Evolutionary conservation across 2,329 filamentous ascomycete species (phyloP).

Genomic region (Claviceps sp.): DNA sequence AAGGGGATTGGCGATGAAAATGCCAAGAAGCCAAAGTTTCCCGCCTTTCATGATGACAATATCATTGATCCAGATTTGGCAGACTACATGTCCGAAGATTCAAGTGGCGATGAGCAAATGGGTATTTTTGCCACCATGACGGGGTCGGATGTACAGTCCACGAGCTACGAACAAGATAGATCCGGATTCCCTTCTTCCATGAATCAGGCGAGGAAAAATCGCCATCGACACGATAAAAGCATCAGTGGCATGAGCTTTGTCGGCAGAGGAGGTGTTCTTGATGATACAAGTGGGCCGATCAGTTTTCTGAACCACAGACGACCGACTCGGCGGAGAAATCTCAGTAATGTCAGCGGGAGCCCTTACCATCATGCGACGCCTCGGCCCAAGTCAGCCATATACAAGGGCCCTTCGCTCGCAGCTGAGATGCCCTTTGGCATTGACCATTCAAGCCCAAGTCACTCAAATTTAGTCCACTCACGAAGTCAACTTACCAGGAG

Average conservation of each 20-base stretch:
- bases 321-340: slow-evolving; percentile 59
- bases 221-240: slow-evolving; percentile 61
- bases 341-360: slow-evolving; percentile 68
- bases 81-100: slow-evolving; percentile 90
- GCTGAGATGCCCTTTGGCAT: slow-evolving; percentile 37
- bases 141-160: slow-evolving; percentile 48
- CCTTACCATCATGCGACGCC: slow-evolving; percentile 59
- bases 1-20: slow-evolving; percentile 55
- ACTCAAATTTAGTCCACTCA: slow-evolving; percentile 21
- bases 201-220: slow-evolving; percentile 60
- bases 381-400: slow-evolving; percentile 43
- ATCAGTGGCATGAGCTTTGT: slow-evolving; percentile 56
- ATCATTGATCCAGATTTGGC: slow-evolving; percentile 96
- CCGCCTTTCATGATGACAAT: slow-evolving; percentile 96
- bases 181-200: slow-evolving; percentile 60
- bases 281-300: slow-evolving; percentile 44
- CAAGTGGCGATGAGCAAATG: slow-evolving; percentile 84
- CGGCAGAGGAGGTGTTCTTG: slow-evolving; percentile 45
- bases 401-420: slow-evolving; percentile 41
- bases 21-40: slow-evolving; percentile 52
- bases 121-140: slow-evolving; percentile 69
- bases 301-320: slow-evolving; percentile 47
- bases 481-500: slow-evolving; percentile 52
- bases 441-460: slow-evolving; percentile 24
- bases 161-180: slow-evolving; percentile 62